These are phyloP conservation scores for Neohortaea acidophila DNA, from an alignment of 495 filamentous ascomycete species.

Conservation along the genomic window DNA sequence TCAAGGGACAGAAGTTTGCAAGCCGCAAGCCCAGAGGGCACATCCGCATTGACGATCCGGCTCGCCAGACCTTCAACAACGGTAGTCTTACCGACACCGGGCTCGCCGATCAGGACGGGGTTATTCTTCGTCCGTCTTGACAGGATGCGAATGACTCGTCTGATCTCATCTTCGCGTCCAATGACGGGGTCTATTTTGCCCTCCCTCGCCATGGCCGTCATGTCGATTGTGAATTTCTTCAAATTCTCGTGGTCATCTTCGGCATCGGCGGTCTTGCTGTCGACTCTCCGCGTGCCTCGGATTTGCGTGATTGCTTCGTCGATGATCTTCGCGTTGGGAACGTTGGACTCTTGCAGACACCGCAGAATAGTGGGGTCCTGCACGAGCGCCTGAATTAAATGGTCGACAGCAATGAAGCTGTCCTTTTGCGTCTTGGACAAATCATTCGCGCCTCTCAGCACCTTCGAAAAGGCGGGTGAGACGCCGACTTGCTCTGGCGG, in stretches of 20 bases:
- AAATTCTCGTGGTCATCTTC: slow-evolving; percentile 85
- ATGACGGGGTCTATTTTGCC: slow-evolving; percentile 98
- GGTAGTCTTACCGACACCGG: slow-evolving; percentile 96
- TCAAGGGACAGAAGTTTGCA: slow-evolving; percentile 90
- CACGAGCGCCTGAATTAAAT: slow-evolving; percentile 67
- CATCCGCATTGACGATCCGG: slow-evolving; percentile 87
- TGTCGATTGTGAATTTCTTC: slow-evolving; percentile 94
- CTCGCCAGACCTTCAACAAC: slow-evolving; percentile 94
- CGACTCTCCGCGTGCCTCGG: slow-evolving; percentile 77
- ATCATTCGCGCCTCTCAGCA: slow-evolving; percentile 72
- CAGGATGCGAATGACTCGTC: slow-evolving; percentile 83
- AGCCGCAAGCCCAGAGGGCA: slow-evolving; percentile 85
- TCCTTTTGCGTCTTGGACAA: slow-evolving; percentile 92
- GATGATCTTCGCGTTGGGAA: slow-evolving; percentile 80
- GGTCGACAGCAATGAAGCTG: slow-evolving; percentile 82
- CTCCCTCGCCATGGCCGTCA: slow-evolving; percentile 85
- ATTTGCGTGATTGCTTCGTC: slow-evolving; percentile 79
- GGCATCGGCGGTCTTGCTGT: slow-evolving; percentile 85
- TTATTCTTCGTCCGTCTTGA: slow-evolving; percentile 97
- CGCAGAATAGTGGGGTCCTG: slow-evolving; percentile 63
- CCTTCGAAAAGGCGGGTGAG: slow-evolving; percentile 62
- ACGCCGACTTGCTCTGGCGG: slow-evolving; percentile 75
- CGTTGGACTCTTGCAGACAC: slow-evolving; percentile 68
- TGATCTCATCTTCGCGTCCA: slow-evolving; percentile 90
- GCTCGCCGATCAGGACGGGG: slow-evolving; percentile 87